Evolutionary conservation across 2,329 filamentous ascomycete genomes (phyloP), one percentile per base, ranked within the genome.

Genomic region (Scleromitrula shiraiana): DNA sequence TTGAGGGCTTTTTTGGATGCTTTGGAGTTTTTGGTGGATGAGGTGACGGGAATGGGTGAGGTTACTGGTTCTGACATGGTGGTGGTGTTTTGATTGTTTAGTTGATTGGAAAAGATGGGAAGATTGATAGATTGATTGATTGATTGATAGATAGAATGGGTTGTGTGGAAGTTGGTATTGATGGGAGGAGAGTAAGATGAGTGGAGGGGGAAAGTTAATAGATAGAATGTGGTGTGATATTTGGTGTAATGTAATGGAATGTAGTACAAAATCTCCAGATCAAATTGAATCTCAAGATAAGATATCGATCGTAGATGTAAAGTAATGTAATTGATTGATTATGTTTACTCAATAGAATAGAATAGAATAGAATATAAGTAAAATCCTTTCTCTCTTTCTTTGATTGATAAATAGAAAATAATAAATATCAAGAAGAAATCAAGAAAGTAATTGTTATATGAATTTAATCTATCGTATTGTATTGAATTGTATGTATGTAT

Each of bases 1-100:
- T 2, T 19, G 44, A 29, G 30, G 36, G 41, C n/a, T 41, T 46
- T 33, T 38, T 38, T 19, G 41, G 33, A 45, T 52, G 60, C n/a
- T 42, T 53, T 53, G 57, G 52, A 57, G 66, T 65, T 49, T 67
- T 57, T n/a, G n/a, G n/a, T n/a, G n/a, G n/a, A n/a, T n/a, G n/a
- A n/a, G n/a, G n/a, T n/a, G n/a, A n/a, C n/a, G n/a, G n/a, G n/a
- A n/a, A n/a, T n/a, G n/a, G n/a, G n/a, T n/a, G n/a, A n/a, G n/a
- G n/a, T n/a, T n/a, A n/a, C n/a, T n/a, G n/a, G n/a, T n/a, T n/a
- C n/a, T n/a, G n/a, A n/a, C n/a, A n/a, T n/a, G n/a, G n/a, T n/a
- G n/a, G n/a, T n/a, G n/a, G n/a, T n/a, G n/a, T n/a, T n/a, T n/a
- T n/a, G n/a, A n/a, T n/a, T n/a, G 29, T n/a, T 32, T 4, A 6